Percentiles rank a stretch among this genome's conserved stretches.
Evolutionary conservation across 192 early-diverging fungal genomes (phyloP).

Genomic region (Fimicolochytrium jonesii): DNA sequence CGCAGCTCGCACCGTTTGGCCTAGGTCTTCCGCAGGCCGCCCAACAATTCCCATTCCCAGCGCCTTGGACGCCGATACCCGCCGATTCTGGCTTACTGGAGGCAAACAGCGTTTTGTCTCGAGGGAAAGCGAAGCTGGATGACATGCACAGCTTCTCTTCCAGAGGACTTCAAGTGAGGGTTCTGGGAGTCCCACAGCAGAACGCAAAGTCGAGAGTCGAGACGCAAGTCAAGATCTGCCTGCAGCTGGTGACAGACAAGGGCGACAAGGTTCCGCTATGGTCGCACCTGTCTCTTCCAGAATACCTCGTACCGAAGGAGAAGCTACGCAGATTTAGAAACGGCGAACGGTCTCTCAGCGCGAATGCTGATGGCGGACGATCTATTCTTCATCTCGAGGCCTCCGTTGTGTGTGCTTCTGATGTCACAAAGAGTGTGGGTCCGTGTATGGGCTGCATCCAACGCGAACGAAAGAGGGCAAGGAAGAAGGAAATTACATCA

Average conservation of each 20-base stretch:
- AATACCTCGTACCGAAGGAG: constrained; percentile 77
- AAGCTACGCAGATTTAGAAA: constrained; percentile 40
- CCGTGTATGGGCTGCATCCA: constrained; percentile 81
- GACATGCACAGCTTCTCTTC: constrained; percentile 3
- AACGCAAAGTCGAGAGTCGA: constrained; percentile 82
- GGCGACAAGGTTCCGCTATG: constrained; percentile 71
- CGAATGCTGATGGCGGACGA: constrained; percentile 36
- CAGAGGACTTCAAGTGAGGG: constrained; percentile 25
- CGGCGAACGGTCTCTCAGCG: constrained; percentile 19
- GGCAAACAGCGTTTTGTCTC: no score
- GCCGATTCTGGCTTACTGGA: no score
- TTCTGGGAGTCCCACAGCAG: constrained; percentile 41
- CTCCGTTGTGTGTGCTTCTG: constrained; percentile 78
- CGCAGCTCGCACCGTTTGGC: no score
- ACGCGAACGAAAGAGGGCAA: constrained; percentile 55
- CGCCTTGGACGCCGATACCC: no score
- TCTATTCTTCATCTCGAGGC: constrained; percentile 73
- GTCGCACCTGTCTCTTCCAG: constrained; percentile 81
- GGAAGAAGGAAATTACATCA: constrained; percentile 35
- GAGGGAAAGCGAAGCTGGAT: constrained; percentile 20
- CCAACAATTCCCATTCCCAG: no score
- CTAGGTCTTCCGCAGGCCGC: no score
- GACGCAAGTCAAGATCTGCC: constrained; percentile 89
- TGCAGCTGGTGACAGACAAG: constrained; percentile 67
- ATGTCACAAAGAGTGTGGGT: constrained; percentile 66